These are phyloP conservation scores for Meyerozyma sp. DNA, from an alignment of 1,139 yeast species.

Conservation along the genomic window DNA sequence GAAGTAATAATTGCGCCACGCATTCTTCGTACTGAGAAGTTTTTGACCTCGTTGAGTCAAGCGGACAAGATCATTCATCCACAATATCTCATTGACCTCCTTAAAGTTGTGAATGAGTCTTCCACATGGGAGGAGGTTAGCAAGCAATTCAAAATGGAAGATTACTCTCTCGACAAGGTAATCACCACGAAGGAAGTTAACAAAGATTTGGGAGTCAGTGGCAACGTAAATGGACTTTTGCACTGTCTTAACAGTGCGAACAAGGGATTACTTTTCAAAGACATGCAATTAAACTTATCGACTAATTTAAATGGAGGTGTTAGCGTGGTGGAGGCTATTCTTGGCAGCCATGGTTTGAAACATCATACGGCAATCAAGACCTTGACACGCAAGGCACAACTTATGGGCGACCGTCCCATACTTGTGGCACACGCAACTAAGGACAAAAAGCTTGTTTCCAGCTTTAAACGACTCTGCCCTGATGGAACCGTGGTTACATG, in stretches of 20 bases:
- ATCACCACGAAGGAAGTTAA: constrained; percentile 23
- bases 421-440: constrained; percentile 36
- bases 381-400: constrained; percentile 7
- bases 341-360: constrained; percentile 59
- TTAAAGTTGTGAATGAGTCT: constrained; percentile 18
- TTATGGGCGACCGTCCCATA: constrained; percentile 16
- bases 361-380: constrained; percentile 28
- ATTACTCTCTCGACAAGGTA: constrained; percentile 34
- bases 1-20: constrained; percentile 72
- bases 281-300: constrained; percentile 50
- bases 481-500: constrained; percentile 46
- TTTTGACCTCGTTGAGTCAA: constrained; percentile 43
- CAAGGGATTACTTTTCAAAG: constrained; percentile 39
- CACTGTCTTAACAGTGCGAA: constrained; percentile 18
- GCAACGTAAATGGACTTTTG: constrained; percentile 15
- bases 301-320: constrained; percentile 65
- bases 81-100: constrained; percentile 36
- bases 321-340: constrained; percentile 53
- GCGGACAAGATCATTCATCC: constrained; percentile 43
- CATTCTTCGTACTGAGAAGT: constrained; percentile 79
- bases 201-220: constrained; percentile 25
- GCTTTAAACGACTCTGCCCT: background rate
- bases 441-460: constrained; percentile 14
- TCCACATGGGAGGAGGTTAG: constrained; percentile 15
- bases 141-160: constrained; percentile 21